Base-by-base conservation (phyloP, 2,329 filamentous ascomycete species). In the Epichloe elymi region DNA sequence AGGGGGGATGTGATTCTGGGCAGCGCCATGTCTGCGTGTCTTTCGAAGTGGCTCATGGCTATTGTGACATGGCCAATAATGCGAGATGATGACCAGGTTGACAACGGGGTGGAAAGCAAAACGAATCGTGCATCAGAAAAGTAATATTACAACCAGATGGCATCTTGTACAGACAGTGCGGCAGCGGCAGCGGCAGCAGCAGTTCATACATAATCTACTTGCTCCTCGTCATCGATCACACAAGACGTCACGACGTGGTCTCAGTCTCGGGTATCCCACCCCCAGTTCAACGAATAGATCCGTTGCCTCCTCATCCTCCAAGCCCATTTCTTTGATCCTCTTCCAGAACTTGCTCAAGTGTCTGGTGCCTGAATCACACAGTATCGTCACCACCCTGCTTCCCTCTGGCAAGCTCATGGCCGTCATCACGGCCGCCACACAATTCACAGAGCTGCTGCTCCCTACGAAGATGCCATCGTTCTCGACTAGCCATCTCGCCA, bases 401-500 rank as follows among this genome's bases (percentile, higher is more conserved):
- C 74, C 76, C 49, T 69, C 64, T 4, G 79, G 78, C 54, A 90
- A 68, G 41, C 72, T 70, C 63, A 82, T 75, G 26, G 86, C 86
- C 4, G 83, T 74, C 48, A 76, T 76, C 10, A 86, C 82, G 20
- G 87, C 85, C 4, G 86, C 88, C 41, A 87, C 85, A 75, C 90
- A 95, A 66, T 98, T 98, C 49, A 98, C 91, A n/a, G 90, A 86
- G 66, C 86, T 95, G 65, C 88, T 95, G 65, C 90, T 95, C 8
- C 8, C 94, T 40, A 90, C 76, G 61, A 98, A 98, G 49, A 98
- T 83, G 7, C 93, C 93, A 66, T 98, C 93, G 56, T 90, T 85
- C 69, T 97, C 90, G 8, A 96, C 91, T 40, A 98, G 71, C 88
- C 89, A 97, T 55, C 88, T 76, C n/a, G 91, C 93, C 93, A 98